Conservation (phyloP, 1,139 yeast species). For the Protomyces inundatus region DNA sequence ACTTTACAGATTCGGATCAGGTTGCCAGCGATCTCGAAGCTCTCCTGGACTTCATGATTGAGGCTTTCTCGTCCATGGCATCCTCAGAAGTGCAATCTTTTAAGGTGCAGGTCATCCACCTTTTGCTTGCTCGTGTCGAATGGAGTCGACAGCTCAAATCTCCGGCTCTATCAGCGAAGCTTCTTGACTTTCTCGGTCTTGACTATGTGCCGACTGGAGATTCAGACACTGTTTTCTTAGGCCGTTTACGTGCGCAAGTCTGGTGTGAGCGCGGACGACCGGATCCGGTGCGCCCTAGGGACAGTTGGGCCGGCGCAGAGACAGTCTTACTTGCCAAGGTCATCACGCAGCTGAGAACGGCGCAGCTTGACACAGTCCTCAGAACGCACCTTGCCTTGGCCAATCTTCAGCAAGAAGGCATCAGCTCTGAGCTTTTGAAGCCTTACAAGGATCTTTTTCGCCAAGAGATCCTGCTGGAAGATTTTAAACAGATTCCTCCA, state of each 20-base stretch:
- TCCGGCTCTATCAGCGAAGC: neutral
- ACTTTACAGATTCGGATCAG: neutral
- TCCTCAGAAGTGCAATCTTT: neutral
- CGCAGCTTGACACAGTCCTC: neutral
- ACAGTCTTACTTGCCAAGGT: neutral
- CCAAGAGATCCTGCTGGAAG: neutral
- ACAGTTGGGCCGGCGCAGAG: too few relatives aligned
- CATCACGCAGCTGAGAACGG: neutral
- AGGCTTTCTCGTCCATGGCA: neutral
- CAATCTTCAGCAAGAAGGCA: neutral
- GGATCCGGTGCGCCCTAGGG: too few relatives aligned
- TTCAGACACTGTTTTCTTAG: neutral
- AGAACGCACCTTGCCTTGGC: neutral
- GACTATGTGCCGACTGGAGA: neutral
- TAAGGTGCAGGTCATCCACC: neutral
- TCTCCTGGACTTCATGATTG: neutral
- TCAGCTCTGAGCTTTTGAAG: neutral
- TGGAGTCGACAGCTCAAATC: neutral
- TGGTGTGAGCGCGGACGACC: neutral
- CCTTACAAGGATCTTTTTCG: neutral
- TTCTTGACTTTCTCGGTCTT: neutral
- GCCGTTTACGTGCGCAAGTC: neutral
- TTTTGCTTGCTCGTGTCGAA: neutral
- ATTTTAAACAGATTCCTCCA: too few relatives aligned
- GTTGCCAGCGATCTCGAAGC: neutral